phyloP scores from a whole-genome alignment of 257 asterid species.

The Lithospermum erythrorhizon region DNA sequence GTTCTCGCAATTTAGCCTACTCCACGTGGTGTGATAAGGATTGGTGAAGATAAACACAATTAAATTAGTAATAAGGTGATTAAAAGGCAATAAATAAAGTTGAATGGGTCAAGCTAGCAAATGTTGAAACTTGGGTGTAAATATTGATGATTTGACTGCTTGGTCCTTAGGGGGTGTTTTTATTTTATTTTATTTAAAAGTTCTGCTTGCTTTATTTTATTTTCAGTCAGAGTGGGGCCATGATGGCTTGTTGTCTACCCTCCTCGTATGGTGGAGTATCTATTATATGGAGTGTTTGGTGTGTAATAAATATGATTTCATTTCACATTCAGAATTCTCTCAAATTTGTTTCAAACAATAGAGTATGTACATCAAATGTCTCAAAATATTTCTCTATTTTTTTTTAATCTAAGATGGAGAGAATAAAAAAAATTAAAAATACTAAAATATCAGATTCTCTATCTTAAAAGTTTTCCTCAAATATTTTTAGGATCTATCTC shows the following conservation, averaged over 20 bases:
- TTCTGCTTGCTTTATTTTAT: background rate
- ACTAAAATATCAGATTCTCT: too few relatives aligned
- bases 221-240: conserved; percentile 20
- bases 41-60: too few relatives aligned
- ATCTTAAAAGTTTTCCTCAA: too few relatives aligned
- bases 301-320: conserved; percentile 19
- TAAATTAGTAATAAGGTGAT: too few relatives aligned
- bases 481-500: too few relatives aligned
- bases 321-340: too few relatives aligned
- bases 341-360: too few relatives aligned
- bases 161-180: background rate
- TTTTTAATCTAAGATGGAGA: too few relatives aligned
- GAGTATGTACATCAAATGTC: too few relatives aligned
- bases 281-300: conserved; percentile 11
- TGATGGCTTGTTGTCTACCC: conserved; percentile 21
- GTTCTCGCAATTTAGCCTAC: conserved; percentile 43
- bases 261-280: conserved; percentile 5
- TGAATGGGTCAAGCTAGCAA: conserved; percentile 28
- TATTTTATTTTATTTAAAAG: background rate
- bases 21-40: too few relatives aligned
- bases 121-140: conserved; percentile 10
- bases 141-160: conserved; percentile 11
- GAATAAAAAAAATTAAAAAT: too few relatives aligned
- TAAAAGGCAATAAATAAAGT: background rate
- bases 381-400: too few relatives aligned